Base-by-base conservation (phyloP, 106 monocot genomes). In the Platanthera guangdongensis region DNA sequence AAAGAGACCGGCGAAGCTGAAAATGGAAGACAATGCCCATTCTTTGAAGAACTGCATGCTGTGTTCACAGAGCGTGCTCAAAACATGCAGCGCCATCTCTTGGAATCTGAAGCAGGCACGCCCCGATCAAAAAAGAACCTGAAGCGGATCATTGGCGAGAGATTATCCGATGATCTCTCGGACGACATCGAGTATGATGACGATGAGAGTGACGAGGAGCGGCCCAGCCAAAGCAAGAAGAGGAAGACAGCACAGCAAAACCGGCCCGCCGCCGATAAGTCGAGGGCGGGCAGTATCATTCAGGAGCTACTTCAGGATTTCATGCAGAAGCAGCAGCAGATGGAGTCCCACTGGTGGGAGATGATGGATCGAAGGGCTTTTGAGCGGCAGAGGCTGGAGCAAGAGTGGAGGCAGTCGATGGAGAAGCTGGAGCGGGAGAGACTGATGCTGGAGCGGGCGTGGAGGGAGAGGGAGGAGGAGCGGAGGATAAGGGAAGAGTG, bases 391-490 rank as follows among this genome's bases (percentile, higher is more conserved):
- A 49, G 79, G 79, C 83, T 92, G 46, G 90, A 94, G 80, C 88
- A 92, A 45, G 92, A 92, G 67, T 94, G 99, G 99, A 70, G 94
- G 51, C 86, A 94, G 80, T 84, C 88, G 6, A 94, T 99, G 99
- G 88, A 94, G 84, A 92, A 85, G 79, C 81, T 99, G 48, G 94
- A 94, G 85, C 88, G 85, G 76, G 99, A 99, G 80, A 86, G 99
- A 75, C 16, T 99, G 78, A 85, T 88, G 90, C 45, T 90, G 77
- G 99, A 99, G 77, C 92, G 85, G 57, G 78, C 86, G 5, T 99
- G 99, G 99, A 78, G 86, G 73, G 88, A 99, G 76, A 88, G 92
- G 78, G 99, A 99, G 78, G 99, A 99, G 77, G 88, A 92, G 79
- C 86, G 99, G 80, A 84, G 99, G 81, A 80, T 83, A 22, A 94